Percentiles rank a stretch among this genome's conserved stretches.
Evolutionary conservation across 768 basidiomycete species (phyloP).

Genomic region (Tremella mesenterica): DNA sequence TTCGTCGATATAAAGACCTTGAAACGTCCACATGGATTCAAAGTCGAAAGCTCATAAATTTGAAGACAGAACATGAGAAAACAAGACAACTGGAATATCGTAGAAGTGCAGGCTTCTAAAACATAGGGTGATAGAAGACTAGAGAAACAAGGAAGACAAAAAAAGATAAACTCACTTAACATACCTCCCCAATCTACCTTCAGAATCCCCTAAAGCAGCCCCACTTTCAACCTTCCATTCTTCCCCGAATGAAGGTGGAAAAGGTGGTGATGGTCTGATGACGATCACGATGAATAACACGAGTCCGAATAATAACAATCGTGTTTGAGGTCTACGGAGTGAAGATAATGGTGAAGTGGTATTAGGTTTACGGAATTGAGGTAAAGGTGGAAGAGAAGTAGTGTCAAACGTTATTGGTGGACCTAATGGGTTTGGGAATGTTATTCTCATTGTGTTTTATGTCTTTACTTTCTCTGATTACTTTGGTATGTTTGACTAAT

Average conservation of each 20-base stretch:
- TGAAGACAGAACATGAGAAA: too few relatives aligned
- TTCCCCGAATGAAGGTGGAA: constrained; percentile 31
- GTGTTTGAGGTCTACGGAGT: not conserved
- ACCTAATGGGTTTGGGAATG: constrained; percentile 18
- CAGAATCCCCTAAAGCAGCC: constrained; percentile 8
- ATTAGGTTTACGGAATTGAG: not conserved
- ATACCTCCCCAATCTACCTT: constrained; percentile 29
- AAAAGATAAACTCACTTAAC: constrained; percentile 24
- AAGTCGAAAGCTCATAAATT: too few relatives aligned
- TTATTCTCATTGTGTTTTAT: constrained; percentile 7
- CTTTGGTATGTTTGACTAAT: too few relatives aligned
- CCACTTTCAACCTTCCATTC: constrained; percentile 27
- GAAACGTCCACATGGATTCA: too few relatives aligned
- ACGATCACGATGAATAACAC: constrained; percentile 6
- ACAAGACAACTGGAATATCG: too few relatives aligned
- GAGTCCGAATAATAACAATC: constrained; percentile 4
- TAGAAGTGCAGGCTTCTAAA: too few relatives aligned
- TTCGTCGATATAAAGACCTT: too few relatives aligned
- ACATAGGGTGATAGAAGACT: too few relatives aligned
- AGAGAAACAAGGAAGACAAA: too few relatives aligned
- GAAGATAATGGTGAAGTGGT: not conserved
- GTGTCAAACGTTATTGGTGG: constrained; percentile 18
- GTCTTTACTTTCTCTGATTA: too few relatives aligned
- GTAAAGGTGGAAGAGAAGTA: not conserved
- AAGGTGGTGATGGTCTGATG: constrained; percentile 25